Conservation (phyloP, 192 early-diverging fungal species). For the Backusella tarrabulga region DNA sequence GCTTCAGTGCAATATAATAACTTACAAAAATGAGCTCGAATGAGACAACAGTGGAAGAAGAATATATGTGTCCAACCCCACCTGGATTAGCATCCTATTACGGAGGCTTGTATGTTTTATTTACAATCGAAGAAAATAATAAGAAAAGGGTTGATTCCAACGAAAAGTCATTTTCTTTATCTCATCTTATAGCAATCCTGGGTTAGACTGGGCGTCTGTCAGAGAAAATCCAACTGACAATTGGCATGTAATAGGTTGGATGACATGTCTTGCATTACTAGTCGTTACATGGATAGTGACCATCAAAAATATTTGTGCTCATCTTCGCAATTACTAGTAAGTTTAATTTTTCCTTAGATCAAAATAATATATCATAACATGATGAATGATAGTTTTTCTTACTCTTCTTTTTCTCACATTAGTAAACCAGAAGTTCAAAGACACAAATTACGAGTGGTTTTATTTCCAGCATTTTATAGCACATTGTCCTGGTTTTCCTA, state of each 20-base stretch:
- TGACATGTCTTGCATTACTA: constrained; percentile 15
- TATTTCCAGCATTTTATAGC: constrained; percentile 36
- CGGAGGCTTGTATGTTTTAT: constrained; percentile 7
- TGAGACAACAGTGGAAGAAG: not conserved
- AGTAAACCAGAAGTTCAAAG: constrained; percentile 36
- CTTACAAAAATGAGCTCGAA: not conserved
- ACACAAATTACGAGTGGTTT: constrained; percentile 35
- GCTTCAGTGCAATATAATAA: not conserved
- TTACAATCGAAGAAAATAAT: not conserved
- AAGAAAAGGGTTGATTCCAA: not conserved
- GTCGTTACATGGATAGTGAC: constrained; percentile 24
- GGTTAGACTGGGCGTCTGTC: constrained; percentile 2
- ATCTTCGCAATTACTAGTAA: constrained; percentile 35
- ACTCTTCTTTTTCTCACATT: not conserved
- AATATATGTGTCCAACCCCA: not conserved
- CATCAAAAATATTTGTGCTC: not conserved
- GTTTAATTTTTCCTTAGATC: constrained; percentile 5
- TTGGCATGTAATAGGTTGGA: constrained; percentile 36
- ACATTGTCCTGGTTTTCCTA: constrained; percentile 31
- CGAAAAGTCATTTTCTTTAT: not conserved
- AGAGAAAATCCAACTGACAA: not conserved
- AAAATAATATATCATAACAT: not conserved
- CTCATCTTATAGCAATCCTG: not conserved
- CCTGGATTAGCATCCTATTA: not conserved
- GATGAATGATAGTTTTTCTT: not conserved